Conservation (phyloP, 2,329 filamentous ascomycete genomes). For the Cytospora mali region DNA sequence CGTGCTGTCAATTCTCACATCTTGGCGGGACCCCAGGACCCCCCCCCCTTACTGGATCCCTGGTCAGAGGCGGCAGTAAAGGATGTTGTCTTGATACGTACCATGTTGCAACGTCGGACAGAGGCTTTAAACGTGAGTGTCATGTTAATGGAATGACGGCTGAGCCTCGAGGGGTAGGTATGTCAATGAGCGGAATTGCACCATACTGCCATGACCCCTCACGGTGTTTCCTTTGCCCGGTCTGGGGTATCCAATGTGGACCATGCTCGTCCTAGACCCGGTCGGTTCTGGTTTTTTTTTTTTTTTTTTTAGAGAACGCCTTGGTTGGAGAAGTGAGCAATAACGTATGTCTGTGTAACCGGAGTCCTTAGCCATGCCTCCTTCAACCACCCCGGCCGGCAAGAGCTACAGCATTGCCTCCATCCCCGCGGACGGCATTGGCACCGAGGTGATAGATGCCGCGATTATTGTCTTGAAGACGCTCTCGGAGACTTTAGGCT, state of each 20-base stretch:
- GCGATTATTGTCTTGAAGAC: slow-evolving; percentile 63
- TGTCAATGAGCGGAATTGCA: neutral
- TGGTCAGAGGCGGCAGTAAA: neutral
- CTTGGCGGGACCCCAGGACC: no score
- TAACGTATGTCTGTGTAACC: neutral
- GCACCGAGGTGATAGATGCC: slow-evolving; percentile 63
- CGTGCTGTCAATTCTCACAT: neutral
- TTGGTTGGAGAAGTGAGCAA: neutral
- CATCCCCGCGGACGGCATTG: slow-evolving; percentile 66
- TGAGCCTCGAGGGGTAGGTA: neutral
- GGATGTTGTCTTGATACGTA: neutral
- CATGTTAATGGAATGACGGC: neutral
- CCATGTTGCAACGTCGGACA: neutral
- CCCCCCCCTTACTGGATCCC: no score
- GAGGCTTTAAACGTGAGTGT: neutral
- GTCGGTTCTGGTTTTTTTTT: no score
- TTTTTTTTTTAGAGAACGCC: no score
- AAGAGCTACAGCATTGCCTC: slow-evolving; percentile 53
- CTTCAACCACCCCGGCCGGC: slow-evolving; percentile 18
- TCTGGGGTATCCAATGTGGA: neutral
- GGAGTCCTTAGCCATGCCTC: slow-evolving; percentile 18
- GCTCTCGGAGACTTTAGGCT: slow-evolving; percentile 52
- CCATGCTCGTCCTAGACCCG: neutral
- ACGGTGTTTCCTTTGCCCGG: slow-evolving; percentile 27
- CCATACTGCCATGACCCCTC: slow-evolving; percentile 3